Evolutionary conservation across 805 yeast species (phyloP).

Genomic region (Saccharomycopsis selenospora): DNA sequence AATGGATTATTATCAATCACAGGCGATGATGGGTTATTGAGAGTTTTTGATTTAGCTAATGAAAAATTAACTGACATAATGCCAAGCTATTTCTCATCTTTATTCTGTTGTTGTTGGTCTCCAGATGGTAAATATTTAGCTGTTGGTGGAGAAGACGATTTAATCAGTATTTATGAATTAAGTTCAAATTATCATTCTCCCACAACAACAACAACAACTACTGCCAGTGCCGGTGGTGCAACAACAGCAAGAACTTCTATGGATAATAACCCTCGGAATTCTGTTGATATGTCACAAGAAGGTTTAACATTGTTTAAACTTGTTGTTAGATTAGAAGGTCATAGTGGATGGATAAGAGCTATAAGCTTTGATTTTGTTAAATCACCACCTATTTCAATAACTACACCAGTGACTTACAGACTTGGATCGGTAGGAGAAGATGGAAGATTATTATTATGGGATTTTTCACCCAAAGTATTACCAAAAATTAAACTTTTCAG

Average conservation of each 20-base stretch:
- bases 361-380: conserved; percentile 38
- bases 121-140: conserved; percentile 77
- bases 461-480: conserved; percentile 41
- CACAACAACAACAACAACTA: neutral
- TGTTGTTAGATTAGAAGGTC: conserved; percentile 33
- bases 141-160: conserved; percentile 75
- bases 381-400: conserved; percentile 25
- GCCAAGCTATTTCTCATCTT: conserved; percentile 62
- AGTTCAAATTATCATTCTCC: neutral
- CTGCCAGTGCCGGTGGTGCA: neutral
- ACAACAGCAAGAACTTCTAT: no score
- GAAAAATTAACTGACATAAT: conserved; percentile 45
- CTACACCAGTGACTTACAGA: conserved; percentile 34
- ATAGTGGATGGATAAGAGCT: conserved; percentile 43
- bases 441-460: conserved; percentile 45
- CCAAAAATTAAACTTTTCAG: conserved; percentile 25
- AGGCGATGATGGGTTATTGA: conserved; percentile 56
- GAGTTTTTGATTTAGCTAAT: conserved; percentile 44
- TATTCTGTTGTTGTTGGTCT: conserved; percentile 44
- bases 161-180: conserved; percentile 33
- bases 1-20: conserved; percentile 39
- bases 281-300: no score
- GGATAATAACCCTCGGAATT: no score
- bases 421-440: conserved; percentile 52
- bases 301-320: conserved; percentile 4